Percentiles rank a stretch among this genome's conserved stretches.
Evolutionary conservation across 2,329 filamentous ascomycete genomes (phyloP).

Genomic region (Colletotrichum abscissum): DNA sequence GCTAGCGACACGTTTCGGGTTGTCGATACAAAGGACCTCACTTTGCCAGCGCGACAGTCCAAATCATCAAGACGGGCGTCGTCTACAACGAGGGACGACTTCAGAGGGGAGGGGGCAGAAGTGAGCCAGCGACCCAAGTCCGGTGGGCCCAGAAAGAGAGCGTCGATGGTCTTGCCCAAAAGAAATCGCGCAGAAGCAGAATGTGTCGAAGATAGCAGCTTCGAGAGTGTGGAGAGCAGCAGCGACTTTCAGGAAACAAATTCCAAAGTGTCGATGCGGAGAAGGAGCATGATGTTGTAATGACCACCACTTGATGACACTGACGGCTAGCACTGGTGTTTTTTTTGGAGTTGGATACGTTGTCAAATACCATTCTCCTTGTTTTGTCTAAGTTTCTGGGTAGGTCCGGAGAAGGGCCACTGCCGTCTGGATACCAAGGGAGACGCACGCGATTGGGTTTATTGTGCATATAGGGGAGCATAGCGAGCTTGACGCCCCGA

Average conservation of each 20-base stretch:
- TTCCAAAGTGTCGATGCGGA: conserved; percentile 52
- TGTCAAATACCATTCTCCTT: conserved; percentile 30
- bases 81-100: conserved; percentile 50
- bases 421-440: conserved; percentile 24
- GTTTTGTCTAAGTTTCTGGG: conserved; percentile 20
- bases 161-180: conserved; percentile 54
- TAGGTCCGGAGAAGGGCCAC: conserved; percentile 5
- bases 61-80: conserved; percentile 53
- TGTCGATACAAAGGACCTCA: conserved; percentile 42
- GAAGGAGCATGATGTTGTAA: conserved; percentile 72
- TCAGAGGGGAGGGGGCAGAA: conserved; percentile 42
- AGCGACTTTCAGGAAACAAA: conserved; percentile 17
- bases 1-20: conserved; percentile 36
- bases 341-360: conserved; percentile 32
- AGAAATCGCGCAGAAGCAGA: conserved; percentile 43
- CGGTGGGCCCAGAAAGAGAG: conserved; percentile 49
- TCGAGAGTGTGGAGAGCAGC: conserved; percentile 25
- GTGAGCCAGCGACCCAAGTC: conserved; percentile 41
- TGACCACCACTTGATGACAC: conserved; percentile 25
- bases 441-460: conserved; percentile 3
- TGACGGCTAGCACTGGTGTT: conserved; percentile 30
- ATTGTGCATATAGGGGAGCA: conserved; percentile 7
- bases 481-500: background rate
- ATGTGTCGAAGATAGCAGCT: conserved; percentile 46
- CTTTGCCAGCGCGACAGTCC: conserved; percentile 43